Evolutionary conservation across 2,329 filamentous ascomycete species (phyloP), one percentile per base, ranked within the genome.

Genomic region (Alternaria hordeiaustralica): DNA sequence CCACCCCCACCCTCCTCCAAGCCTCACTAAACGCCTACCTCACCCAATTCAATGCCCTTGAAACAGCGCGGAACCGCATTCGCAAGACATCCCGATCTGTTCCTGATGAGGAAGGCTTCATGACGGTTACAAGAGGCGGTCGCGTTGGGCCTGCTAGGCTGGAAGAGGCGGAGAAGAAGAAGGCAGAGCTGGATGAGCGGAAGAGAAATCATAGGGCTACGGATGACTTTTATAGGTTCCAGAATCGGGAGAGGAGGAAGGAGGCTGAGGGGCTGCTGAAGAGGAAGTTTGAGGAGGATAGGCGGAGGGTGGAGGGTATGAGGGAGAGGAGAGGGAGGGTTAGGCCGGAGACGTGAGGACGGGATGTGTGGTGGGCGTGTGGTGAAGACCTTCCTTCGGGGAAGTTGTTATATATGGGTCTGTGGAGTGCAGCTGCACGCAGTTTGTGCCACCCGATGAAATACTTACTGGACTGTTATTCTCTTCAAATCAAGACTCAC

Each of bases 101-200:
- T 73, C 93, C 95, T 0, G 96, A 99, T 79, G 94, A 93, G 75
- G 96, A 99, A 79, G 96, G 96, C 2, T 99, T 99, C 78, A 87
- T 98, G 53, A 98, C 94, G 4, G 96, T 99, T 23, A 92, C 90
- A 2, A 87, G 92, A 58, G 94, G 94, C 25, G 92, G 74, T 1
- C 86, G 86, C 63, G 86, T 86, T 7, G 91, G 90, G n/a, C 89
- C 92, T 1, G 94, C 92, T 2, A 87, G 90, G 58, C 86, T 89
- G 65, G 90, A 90, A 70, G 93, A 89, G 75, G 85, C 84, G 47
- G 80, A 87, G 73, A 82, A 84, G 62, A 87, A 88, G 77, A 88
- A 91, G 81, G 71, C 63, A 1, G 76, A 79, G 69, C 87, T 89
- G 26, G 76, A 80, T 57, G 77, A 88, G 76, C 84, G 81, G 58